phyloP scores from a whole-genome alignment of 805 yeast species.

The Spathaspora gorwiae region DNA sequence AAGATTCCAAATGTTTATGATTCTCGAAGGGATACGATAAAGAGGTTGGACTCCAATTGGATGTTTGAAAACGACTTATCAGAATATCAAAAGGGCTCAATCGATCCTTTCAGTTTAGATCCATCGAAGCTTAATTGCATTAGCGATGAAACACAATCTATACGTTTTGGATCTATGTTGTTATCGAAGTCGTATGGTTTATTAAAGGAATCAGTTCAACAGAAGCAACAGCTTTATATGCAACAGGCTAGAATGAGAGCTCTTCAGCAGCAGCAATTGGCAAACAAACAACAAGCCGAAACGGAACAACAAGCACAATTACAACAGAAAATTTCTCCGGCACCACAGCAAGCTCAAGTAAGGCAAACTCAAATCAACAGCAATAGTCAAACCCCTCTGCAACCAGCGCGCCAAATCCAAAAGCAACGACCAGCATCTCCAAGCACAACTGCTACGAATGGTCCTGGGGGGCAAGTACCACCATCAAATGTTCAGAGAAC shows the following conservation, averaged over 20 bases:
- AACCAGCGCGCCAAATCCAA: neutral
- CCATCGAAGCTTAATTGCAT: constrained; percentile 82
- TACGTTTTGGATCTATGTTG: constrained; percentile 88
- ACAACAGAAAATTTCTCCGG: constrained; percentile 2
- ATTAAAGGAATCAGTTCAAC: constrained; percentile 67
- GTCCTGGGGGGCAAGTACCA: constrained; percentile 38
- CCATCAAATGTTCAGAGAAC: constrained; percentile 24
- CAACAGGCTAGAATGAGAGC: constrained; percentile 50
- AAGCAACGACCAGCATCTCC: neutral
- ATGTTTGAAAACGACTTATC: constrained; percentile 58
- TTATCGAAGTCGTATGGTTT: constrained; percentile 81
- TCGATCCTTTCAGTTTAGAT: constrained; percentile 60
- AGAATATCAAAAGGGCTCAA: constrained; percentile 30
- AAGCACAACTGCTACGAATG: constrained; percentile 27
- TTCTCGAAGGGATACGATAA: constrained; percentile 38
- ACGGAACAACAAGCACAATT: constrained; percentile 8
- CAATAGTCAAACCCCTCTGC: neutral
- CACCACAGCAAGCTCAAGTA: constrained; percentile 1
- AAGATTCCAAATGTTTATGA: constrained; percentile 40
- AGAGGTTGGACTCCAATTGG: constrained; percentile 60
- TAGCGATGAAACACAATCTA: constrained; percentile 79
- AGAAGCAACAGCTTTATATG: constrained; percentile 49
- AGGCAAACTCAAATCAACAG: neutral
- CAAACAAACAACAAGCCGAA: constrained; percentile 9
- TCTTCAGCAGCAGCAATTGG: constrained; percentile 35